Evolutionary conservation across 257 asterid genomes (phyloP).

Genomic region (Nicotiana noctiflora): DNA sequence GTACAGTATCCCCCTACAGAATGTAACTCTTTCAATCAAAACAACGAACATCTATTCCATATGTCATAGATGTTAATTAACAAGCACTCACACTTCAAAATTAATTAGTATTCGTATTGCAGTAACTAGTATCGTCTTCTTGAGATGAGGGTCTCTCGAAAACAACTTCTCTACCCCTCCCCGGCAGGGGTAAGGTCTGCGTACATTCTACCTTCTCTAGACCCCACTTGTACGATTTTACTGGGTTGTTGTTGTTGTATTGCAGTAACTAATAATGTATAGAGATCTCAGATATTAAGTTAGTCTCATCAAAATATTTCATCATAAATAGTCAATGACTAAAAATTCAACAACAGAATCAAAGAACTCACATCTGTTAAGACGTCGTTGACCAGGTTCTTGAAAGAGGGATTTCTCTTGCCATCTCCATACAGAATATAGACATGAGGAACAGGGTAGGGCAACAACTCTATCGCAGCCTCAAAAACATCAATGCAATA

Average conservation of each 20-base stretch:
- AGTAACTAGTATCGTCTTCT: too few relatives aligned
- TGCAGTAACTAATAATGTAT: not conserved
- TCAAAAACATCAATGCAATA: constrained; percentile 70
- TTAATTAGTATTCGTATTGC: not conserved
- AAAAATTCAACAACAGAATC: not conserved
- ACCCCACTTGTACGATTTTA: too few relatives aligned
- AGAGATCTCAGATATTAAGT: not conserved
- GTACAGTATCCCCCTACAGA: not conserved
- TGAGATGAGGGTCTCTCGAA: too few relatives aligned
- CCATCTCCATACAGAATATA: constrained; percentile 68
- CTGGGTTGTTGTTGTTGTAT: too few relatives aligned
- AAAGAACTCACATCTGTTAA: constrained; percentile 38
- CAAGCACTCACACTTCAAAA: not conserved
- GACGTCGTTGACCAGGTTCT: constrained; percentile 39
- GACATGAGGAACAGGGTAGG: constrained; percentile 60
- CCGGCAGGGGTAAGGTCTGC: too few relatives aligned
- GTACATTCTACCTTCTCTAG: too few relatives aligned
- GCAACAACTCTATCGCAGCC: constrained; percentile 61
- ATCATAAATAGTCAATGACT: not conserved
- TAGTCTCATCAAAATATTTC: not conserved
- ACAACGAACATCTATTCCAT: not conserved
- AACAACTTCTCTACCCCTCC: too few relatives aligned
- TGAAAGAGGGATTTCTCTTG: constrained; percentile 47
- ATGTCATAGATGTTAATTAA: not conserved
- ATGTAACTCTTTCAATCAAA: not conserved